Evolutionary conservation across 352 stramenopile genomes (phyloP).

Genomic region (Aphanomyces stellatus): DNA sequence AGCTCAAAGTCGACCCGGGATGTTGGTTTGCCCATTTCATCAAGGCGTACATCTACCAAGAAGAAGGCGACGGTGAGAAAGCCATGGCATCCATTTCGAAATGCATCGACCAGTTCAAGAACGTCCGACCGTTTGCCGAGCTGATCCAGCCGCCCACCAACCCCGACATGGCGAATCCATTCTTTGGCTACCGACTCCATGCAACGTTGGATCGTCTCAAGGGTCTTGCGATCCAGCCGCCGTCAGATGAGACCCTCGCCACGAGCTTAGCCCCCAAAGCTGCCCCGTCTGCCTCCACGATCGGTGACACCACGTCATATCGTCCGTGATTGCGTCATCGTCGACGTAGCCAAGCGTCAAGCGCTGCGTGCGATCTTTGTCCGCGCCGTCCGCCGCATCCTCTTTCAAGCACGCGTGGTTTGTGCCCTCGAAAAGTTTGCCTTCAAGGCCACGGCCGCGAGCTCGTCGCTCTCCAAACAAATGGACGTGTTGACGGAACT

Average conservation of each 20-base stretch:
- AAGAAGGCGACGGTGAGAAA: neutral
- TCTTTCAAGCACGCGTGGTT: neutral
- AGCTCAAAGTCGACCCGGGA: constrained; percentile 11
- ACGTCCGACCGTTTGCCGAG: neutral
- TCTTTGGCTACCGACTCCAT: neutral
- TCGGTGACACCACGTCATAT: neutral
- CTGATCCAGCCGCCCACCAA: neutral
- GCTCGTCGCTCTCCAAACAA: neutral
- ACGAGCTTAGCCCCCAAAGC: too few species aligned
- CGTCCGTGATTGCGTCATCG: too few species aligned
- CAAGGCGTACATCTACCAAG: neutral
- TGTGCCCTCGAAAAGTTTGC: constrained; percentile 1
- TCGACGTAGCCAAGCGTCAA: neutral
- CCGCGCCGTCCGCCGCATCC: neutral
- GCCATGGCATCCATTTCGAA: neutral
- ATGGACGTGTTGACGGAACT: neutral
- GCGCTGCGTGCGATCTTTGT: neutral
- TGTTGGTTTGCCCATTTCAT: constrained; percentile 18
- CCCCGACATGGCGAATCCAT: neutral
- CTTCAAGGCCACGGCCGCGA: neutral
- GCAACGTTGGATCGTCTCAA: neutral
- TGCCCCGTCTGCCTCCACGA: too few species aligned
- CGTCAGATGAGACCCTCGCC: too few species aligned
- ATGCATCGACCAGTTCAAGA: constrained; percentile 1
- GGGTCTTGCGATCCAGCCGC: neutral